Evolutionary conservation across 2,329 filamentous ascomycete species (phyloP).

Genomic region (Fusarium poae): DNA sequence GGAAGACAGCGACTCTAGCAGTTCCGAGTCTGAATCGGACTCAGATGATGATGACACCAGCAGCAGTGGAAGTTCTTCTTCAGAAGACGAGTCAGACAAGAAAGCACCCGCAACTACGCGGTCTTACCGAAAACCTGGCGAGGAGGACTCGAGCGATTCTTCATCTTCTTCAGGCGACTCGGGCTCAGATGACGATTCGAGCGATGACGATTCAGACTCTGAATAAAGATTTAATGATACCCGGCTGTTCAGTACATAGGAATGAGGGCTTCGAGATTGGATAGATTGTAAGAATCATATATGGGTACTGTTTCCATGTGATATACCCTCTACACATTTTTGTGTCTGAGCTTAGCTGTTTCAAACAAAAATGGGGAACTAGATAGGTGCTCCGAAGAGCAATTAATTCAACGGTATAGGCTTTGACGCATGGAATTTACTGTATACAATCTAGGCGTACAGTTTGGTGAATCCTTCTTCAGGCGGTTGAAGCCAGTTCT

Average conservation of each 20-base stretch:
- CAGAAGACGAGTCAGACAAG: slow-evolving; percentile 52
- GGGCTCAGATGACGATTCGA: slow-evolving; percentile 51
- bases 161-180: slow-evolving; percentile 55
- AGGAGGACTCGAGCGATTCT: slow-evolving; percentile 42
- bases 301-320: slow-evolving; percentile 35
- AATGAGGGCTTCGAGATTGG: slow-evolving; percentile 34
- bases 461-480: slow-evolving; percentile 81
- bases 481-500: slow-evolving; percentile 94
- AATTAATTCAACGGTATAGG: slow-evolving; percentile 3
- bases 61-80: slow-evolving; percentile 55
- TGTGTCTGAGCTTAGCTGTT: slow-evolving; percentile 25
- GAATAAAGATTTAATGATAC: slow-evolving; percentile 38
- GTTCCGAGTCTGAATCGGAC: slow-evolving; percentile 52
- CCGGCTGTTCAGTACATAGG: slow-evolving; percentile 13
- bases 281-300: slow-evolving; percentile 45
- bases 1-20: slow-evolving; percentile 58
- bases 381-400: slow-evolving; percentile 19
- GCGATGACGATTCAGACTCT: slow-evolving; percentile 44
- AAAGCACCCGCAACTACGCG: slow-evolving; percentile 35
- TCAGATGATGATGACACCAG: slow-evolving; percentile 52
- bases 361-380: slow-evolving; percentile 15
- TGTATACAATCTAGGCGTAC: slow-evolving; percentile 53
- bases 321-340: slow-evolving; percentile 44
- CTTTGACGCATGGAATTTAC: neutral
- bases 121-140: slow-evolving; percentile 51